Base-by-base conservation (phyloP, 179 eudicot species). In the Nepenthes alata region DNA sequence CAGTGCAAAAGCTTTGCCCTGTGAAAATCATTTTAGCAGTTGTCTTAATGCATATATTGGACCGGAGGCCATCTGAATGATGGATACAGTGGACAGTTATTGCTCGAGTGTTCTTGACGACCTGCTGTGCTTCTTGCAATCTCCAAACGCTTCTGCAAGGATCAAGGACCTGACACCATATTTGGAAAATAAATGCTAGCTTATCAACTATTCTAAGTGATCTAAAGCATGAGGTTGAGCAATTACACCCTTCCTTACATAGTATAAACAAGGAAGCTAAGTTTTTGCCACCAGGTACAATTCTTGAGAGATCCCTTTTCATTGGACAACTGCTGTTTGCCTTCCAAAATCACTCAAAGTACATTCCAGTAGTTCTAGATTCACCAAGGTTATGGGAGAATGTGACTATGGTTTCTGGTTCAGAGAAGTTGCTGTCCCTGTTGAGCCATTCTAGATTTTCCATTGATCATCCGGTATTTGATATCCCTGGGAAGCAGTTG, bases 21-120 rank as follows among this genome's bases (percentile, higher is more conserved):
- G 82, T 38, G 89, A 81, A 61, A 84, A 59, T 60, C 95, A 89
- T 81, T 78, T 84, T 62, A 73, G 67, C 56, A 86, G 84, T 66
- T 89, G 96, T 71, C 83, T 91, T 39, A 77, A 80, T 83, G 80
- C 88, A 57, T 91, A 86, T 74, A 83, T 91, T 67, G 98, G 95
- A 41, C 78, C 74, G 52, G 95, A 86, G 67, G 90, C 79, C 53
- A 82, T 84, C 70, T 74, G 82, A 59, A 91, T 91, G 39, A 91
- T 87, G 59, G 96, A 86, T 77, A 85, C 95, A 38, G 91, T 91
- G 41, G 98, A 89, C 72, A 83, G 70, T 65, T 68, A 88, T 66
- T 86, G 96, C 66, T 72, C 77, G 67, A 74, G 70, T 71, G 86
- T 91, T 66, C 89, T 91, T 14, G 82, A 80, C 62, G 98, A 91